phyloP scores from a whole-genome alignment of 2,329 filamentous ascomycete genomes.

The Coniochaeta ligniaria region DNA sequence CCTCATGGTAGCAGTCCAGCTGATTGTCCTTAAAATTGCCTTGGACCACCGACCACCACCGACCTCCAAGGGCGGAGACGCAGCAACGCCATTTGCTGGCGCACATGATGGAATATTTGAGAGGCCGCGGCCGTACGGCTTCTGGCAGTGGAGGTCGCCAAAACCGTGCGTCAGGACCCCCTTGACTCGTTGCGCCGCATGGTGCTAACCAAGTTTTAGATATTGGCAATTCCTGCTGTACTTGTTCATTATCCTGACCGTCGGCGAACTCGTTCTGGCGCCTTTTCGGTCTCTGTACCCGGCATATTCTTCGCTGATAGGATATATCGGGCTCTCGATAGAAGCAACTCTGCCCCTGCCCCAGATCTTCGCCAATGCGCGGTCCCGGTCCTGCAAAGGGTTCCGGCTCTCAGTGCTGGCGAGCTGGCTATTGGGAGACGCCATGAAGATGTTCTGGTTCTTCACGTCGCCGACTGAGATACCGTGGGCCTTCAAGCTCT shows the following conservation, averaged over 20 bases:
- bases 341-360: slow-evolving; percentile 78
- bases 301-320: slow-evolving; percentile 60
- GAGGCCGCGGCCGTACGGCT: slow-evolving; percentile 60
- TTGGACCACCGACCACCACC: slow-evolving; percentile 59
- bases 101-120: slow-evolving; percentile 31
- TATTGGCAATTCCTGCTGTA: slow-evolving; percentile 76
- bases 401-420: slow-evolving; percentile 69
- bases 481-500: slow-evolving; percentile 73
- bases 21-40: slow-evolving; percentile 58
- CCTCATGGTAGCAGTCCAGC: slow-evolving; percentile 58
- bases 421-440: slow-evolving; percentile 74
- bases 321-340: slow-evolving; percentile 68
- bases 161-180: slow-evolving; percentile 46
- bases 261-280: slow-evolving; percentile 61
- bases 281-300: slow-evolving; percentile 50
- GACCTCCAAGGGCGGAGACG: slow-evolving; percentile 53
- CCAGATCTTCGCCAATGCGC: slow-evolving; percentile 66
- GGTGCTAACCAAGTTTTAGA: slow-evolving; percentile 27
- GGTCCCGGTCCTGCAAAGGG: slow-evolving; percentile 64
- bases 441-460: slow-evolving; percentile 86
- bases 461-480: slow-evolving; percentile 64
- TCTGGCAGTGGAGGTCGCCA: slow-evolving; percentile 74
- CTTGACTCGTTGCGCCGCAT: not conserved
- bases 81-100: slow-evolving; percentile 55
- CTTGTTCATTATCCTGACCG: slow-evolving; percentile 53